Conservation (phyloP, 1,284 basidiomycete genomes). For the Ceratobasidium sp. region DNA sequence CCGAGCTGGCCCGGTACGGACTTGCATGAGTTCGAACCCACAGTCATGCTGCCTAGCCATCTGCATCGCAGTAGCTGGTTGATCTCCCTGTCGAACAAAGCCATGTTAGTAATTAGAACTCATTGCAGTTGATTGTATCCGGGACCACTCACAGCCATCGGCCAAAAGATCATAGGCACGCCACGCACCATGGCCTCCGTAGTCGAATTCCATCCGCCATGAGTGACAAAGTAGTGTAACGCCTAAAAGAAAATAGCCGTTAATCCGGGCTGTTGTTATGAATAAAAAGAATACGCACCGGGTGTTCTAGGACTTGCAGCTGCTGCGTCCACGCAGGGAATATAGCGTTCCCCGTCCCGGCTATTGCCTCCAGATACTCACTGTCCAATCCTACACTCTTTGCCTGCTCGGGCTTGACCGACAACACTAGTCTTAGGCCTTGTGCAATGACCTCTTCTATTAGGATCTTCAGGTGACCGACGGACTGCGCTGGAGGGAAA, state of each 20-base stretch:
- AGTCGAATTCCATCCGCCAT: conserved; percentile 19
- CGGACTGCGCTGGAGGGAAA: conserved; percentile 15
- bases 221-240: conserved; percentile 40
- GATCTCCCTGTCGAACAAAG: conserved; percentile 14
- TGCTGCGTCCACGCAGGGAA: conserved; percentile 43
- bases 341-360: conserved; percentile 14
- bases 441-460: conserved; percentile 12
- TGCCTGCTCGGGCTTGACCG: background rate
- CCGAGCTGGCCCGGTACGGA: conserved; percentile 21
- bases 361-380: background rate
- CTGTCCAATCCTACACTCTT: background rate
- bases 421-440: conserved; percentile 6
- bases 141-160: conserved; percentile 21
- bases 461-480: conserved; percentile 17
- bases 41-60: conserved; percentile 14
- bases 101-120: no score
- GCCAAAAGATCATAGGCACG: conserved; percentile 43
- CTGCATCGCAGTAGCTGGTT: conserved; percentile 30
- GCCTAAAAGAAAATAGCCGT: background rate
- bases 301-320: conserved; percentile 39
- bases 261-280: background rate
- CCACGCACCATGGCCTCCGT: conserved; percentile 25
- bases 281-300: conserved; percentile 11
- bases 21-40: conserved; percentile 41
- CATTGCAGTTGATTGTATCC: background rate